Evolutionary conservation across 176 grass and related monocot species (phyloP).

Genomic region (maize (Zea mays)): Zm-B73-REFERENCE-NAM-5.0 NC_050103.1:77210501-77211000

Average conservation of each 20-base stretch:
- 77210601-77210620: slow-evolving; percentile 88
- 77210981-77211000: slow-evolving; percentile 62
- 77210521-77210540: slow-evolving; percentile 63
- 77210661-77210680: slow-evolving; percentile 38
- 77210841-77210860: slow-evolving; percentile 40
- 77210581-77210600: slow-evolving; percentile 55
- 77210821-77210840: slow-evolving; percentile 66
- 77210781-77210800: slow-evolving; percentile 70
- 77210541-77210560: slow-evolving; percentile 56
- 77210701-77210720: slow-evolving; percentile 60
- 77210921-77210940: slow-evolving; percentile 87
- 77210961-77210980: slow-evolving; percentile 74
- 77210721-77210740: slow-evolving; percentile 56
- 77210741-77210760: slow-evolving; percentile 54
- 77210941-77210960: slow-evolving; percentile 70
- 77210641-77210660: slow-evolving; percentile 29
- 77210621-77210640: slow-evolving; percentile 54
- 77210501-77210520: slow-evolving; percentile 64
- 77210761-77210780: slow-evolving; percentile 54
- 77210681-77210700: slow-evolving; percentile 64
- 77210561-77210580: slow-evolving; percentile 52
- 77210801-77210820: slow-evolving; percentile 76
- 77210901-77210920: slow-evolving; percentile 73
- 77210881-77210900: slow-evolving; percentile 66
- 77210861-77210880: slow-evolving; percentile 37